These are phyloP conservation scores for Mortierella hygrophila DNA, from an alignment of 192 early-diverging fungal genomes.

Conservation along the genomic window DNA sequence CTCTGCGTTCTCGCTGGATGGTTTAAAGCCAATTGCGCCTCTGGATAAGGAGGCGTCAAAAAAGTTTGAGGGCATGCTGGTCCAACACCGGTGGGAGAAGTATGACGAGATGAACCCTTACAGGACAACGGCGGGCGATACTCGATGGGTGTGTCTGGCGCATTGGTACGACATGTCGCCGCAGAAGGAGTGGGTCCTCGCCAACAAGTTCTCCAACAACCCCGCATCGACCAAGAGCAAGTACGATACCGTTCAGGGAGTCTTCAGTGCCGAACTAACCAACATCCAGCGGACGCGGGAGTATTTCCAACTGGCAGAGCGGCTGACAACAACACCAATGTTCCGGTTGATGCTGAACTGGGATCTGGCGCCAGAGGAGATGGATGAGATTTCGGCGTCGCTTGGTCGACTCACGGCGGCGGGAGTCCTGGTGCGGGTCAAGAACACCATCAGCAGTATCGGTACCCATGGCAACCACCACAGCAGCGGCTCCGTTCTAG, in stretches of 20 bases:
- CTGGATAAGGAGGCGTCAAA: slow-evolving; percentile 3
- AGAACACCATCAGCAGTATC: background rate
- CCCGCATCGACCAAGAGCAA: slow-evolving; percentile 6
- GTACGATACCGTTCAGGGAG: slow-evolving; percentile 16
- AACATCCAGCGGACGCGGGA: slow-evolving; percentile 9
- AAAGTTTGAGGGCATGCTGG: background rate
- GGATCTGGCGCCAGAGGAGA: slow-evolving; percentile 38
- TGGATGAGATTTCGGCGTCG: slow-evolving; percentile 22
- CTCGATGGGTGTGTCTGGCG: slow-evolving; percentile 20
- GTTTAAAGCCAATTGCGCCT: slow-evolving; percentile 3
- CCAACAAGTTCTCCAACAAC: slow-evolving; percentile 20
- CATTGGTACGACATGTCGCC: slow-evolving; percentile 24
- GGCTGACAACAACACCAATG: slow-evolving; percentile 15
- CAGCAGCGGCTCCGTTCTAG: background rate
- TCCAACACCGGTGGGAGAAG: background rate
- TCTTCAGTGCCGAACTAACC: slow-evolving; percentile 20
- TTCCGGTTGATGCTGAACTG: slow-evolving; percentile 37
- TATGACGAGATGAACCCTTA: slow-evolving; percentile 14
- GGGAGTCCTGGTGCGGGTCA: slow-evolving; percentile 16
- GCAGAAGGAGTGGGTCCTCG: background rate
- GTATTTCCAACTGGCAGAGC: slow-evolving; percentile 25
- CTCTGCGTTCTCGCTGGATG: background rate
- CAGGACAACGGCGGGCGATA: slow-evolving; percentile 20
- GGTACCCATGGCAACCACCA: background rate
- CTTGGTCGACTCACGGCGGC: slow-evolving; percentile 12